Conservation (phyloP, 1,284 basidiomycete genomes). For the Meripilus lineatus region DNA sequence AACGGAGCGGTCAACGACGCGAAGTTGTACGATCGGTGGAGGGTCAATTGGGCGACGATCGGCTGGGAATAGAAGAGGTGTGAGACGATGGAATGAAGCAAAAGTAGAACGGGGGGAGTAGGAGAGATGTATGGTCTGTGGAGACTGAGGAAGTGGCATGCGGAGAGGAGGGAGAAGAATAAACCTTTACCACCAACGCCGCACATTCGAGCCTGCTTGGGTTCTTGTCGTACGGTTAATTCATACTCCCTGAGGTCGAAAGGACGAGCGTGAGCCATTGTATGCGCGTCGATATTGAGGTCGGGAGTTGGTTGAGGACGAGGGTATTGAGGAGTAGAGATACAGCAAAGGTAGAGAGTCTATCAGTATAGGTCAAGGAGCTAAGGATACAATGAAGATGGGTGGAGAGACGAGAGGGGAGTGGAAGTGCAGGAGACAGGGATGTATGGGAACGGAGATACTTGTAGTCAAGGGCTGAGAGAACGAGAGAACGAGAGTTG, state of each 20-base stretch:
- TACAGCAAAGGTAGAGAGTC: not conserved
- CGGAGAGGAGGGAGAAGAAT: constrained; percentile 5
- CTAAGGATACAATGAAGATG: no score
- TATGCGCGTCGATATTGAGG: no score
- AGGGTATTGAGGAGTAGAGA: not conserved
- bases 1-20: constrained; percentile 72
- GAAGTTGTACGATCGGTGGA: constrained; percentile 92
- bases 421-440: no score
- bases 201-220: constrained; percentile 89
- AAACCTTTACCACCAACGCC: constrained; percentile 83
- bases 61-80: constrained; percentile 40
- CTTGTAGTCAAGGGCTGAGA: no score
- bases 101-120: constrained; percentile 3
- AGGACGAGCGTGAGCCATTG: constrained; percentile 18
- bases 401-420: no score
- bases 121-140: constrained; percentile 3
- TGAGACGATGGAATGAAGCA: not conserved
- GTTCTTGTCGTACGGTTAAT: constrained; percentile 81
- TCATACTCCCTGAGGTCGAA: constrained; percentile 68
- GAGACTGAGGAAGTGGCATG: constrained; percentile 5
- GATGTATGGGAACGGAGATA: no score
- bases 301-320: not conserved
- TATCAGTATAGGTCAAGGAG: no score
- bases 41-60: constrained; percentile 95
- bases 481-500: no score